A percentile compares a stretch with the other conserved stretches of the same genome.
Conservation (phyloP, 2,329 filamentous ascomycete genomes). For the Grosmannia serpens region DNA sequence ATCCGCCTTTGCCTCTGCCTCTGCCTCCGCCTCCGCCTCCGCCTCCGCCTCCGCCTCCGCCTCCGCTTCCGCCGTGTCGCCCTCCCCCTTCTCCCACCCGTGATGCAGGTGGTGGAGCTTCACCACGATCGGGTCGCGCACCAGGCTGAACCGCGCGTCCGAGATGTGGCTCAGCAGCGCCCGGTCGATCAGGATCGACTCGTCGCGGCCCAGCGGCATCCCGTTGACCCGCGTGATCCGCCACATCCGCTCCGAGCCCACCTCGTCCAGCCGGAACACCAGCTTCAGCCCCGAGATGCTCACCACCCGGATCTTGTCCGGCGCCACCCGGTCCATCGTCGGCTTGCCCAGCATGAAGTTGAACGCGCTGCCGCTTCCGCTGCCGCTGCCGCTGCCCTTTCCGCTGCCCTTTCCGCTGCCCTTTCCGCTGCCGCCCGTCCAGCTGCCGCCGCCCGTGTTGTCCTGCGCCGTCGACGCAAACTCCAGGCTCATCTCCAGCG, state of each 20-base stretch:
- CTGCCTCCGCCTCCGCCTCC: constrained; percentile 1
- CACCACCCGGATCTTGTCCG: constrained; percentile 35
- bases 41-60: constrained; percentile 10
- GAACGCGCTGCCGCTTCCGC: constrained; percentile 28
- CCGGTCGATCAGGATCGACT: constrained; percentile 70
- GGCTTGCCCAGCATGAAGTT: constrained; percentile 34
- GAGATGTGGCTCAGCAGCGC: constrained; percentile 64
- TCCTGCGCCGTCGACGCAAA: constrained; percentile 41
- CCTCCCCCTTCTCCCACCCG: constrained; percentile 37
- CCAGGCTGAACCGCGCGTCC: constrained; percentile 74
- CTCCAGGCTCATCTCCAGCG: constrained; percentile 57
- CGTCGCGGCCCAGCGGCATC: constrained; percentile 72
- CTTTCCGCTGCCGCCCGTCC: no score
- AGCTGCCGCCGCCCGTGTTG: constrained; percentile 14
- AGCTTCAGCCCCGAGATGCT: constrained; percentile 49
- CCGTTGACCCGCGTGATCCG: constrained; percentile 72
- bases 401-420: no score
- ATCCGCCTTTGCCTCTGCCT: not conserved
- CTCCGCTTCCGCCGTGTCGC: constrained; percentile 5
- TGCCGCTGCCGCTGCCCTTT: not conserved
- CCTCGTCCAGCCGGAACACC: constrained; percentile 54
- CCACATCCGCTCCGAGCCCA: constrained; percentile 39
- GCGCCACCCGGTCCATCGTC: constrained; percentile 32
- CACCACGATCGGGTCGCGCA: constrained; percentile 49
- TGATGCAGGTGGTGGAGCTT: constrained; percentile 36